phyloP scores from a whole-genome alignment of 2,329 filamentous ascomycete species.

The Ceratocystis cacaofunesta region DNA sequence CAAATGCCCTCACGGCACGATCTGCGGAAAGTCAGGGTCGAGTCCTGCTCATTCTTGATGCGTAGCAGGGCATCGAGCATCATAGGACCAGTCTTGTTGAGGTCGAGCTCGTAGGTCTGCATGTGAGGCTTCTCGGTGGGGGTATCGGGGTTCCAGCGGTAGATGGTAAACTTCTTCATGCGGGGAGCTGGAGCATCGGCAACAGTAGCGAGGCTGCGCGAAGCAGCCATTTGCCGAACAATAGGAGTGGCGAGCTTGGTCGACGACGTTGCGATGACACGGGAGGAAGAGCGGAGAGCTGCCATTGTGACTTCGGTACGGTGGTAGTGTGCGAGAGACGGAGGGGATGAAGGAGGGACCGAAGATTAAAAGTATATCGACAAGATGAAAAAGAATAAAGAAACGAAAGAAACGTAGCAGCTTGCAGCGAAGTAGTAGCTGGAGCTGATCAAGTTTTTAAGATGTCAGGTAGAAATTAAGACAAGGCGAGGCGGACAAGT shows the following conservation, averaged over 20 bases:
- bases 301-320: conserved; percentile 33
- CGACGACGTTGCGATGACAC: conserved; percentile 35
- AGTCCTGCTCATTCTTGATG: conserved; percentile 98
- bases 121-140: conserved; percentile 87
- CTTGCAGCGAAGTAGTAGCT: conserved; percentile 5
- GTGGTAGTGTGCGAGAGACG: background rate
- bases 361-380: conserved; percentile 1
- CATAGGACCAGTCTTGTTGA: conserved; percentile 99
- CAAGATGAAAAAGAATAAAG: background rate
- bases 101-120: conserved; percentile 86
- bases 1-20: conserved; percentile 98
- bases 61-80: conserved; percentile 90
- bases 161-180: conserved; percentile 94
- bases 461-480: background rate
- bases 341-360: background rate
- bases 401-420: background rate
- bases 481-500: background rate
- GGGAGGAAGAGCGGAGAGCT: conserved; percentile 44
- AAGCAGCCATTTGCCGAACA: conserved; percentile 29
- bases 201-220: conserved; percentile 41
- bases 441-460: background rate
- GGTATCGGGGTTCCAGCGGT: conserved; percentile 94
- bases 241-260: conserved; percentile 28
- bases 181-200: conserved; percentile 46
- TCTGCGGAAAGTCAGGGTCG: conserved; percentile 87